Evolutionary conservation across 2,329 filamentous ascomycete genomes (phyloP), one percentile per base, ranked within the genome.

Genomic region (Alternaria triticimaculans): DNA sequence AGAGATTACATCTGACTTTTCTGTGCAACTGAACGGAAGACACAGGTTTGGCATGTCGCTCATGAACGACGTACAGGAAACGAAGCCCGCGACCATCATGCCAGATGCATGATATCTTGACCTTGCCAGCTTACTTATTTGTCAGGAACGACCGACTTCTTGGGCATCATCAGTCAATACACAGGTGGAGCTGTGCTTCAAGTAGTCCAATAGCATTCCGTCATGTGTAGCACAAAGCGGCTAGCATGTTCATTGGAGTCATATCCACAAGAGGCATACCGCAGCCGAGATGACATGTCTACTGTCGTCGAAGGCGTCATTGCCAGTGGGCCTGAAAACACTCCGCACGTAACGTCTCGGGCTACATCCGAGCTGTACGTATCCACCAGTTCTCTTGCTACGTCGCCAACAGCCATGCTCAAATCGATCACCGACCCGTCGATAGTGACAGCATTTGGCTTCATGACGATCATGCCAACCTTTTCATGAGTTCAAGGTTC

Each of bases 291-390:
- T 60, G 49, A 60, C 30, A 55, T 58, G 5, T 8, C 6, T 37
- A 23, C 25, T 57, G 23, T 54, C 30, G 43, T 28, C 6, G 20
- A 23, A 43, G 25, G n/a, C 48, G 37, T 53, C 44, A 54, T 54
- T 6, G 10, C 23, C 44, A 62, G 48, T 46, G 55, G 56, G 30
- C 12, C 44, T 25, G 15, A 18, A 53, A n/a, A n/a, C 18, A 20
- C 11, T 25, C 51, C 28, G 43, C 25, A 37, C 25, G 55, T 18
- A 30, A 44, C 44, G 44, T 33, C 4, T 8, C 46, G 5, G 45
- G 50, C 56, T 54, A 60, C 57, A 63, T 60, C 60, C 57, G 48
- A 53, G 43, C 33, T 56, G 63, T 53, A 51, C 15, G 48, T 45
- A 50, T 23, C 60, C 55, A 55, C 45, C 21, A 21, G 12, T 12